Evolutionary conservation across 2,329 filamentous ascomycete genomes (phyloP).

Genomic region (Colletotrichum sp.): DNA sequence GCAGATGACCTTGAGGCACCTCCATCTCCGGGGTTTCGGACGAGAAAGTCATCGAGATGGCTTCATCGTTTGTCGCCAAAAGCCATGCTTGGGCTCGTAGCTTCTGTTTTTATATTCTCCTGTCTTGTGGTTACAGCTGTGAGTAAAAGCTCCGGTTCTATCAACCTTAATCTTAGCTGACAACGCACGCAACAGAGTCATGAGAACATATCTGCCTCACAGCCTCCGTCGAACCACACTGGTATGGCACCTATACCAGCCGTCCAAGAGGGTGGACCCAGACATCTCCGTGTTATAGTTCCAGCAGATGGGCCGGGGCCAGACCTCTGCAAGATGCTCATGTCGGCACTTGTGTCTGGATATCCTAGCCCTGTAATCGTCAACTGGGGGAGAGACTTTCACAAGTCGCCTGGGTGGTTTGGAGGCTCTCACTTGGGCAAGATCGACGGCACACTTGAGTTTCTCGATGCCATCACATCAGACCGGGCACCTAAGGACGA

Average conservation of each 20-base stretch:
- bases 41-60: not conserved
- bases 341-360: conserved; percentile 29
- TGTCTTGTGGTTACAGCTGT: not conserved
- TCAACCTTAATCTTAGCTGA: not conserved
- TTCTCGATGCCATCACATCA: conserved; percentile 24
- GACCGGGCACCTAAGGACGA: conserved; percentile 6
- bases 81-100: not conserved
- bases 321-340: conserved; percentile 35
- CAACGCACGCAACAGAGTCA: not conserved
- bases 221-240: not conserved
- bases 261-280: not conserved
- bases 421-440: conserved; percentile 33
- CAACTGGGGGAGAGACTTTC: conserved; percentile 28
- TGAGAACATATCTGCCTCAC: not conserved
- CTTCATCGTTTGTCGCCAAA: not conserved
- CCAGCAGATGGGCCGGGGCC: conserved; percentile 27
- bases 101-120: not conserved
- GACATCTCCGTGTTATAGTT: conserved; percentile 29
- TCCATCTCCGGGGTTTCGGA: not conserved
- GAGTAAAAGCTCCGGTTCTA: not conserved
- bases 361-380: conserved; percentile 32
- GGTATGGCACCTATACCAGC: not conserved
- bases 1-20: not conserved
- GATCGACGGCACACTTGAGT: conserved; percentile 29
- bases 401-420: conserved; percentile 14